phyloP scores from a whole-genome alignment of 495 filamentous ascomycete genomes.

The Penicillium subrubescens region DNA sequence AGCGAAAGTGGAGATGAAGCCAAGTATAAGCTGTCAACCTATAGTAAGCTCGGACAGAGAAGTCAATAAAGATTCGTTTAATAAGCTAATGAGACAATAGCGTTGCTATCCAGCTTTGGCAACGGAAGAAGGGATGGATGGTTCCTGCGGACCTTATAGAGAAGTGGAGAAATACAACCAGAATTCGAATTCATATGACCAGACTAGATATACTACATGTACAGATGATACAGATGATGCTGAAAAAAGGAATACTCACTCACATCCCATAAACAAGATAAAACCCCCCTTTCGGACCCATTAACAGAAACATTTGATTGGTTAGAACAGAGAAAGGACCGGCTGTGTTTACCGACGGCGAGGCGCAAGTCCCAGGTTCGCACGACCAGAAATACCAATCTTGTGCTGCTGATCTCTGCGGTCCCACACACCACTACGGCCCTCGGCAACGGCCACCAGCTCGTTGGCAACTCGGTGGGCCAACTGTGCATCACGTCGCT shows the following conservation, averaged over 20 bases:
- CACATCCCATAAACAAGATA: slow-evolving; percentile 7
- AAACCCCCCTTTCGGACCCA: slow-evolving; percentile 3
- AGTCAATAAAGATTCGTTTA: neutral
- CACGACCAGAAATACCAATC: slow-evolving; percentile 67
- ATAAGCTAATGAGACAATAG: neutral
- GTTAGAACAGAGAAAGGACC: slow-evolving; percentile 9
- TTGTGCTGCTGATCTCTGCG: slow-evolving; percentile 71
- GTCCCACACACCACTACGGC: slow-evolving; percentile 81
- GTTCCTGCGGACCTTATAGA: neutral
- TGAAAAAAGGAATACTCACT: slow-evolving; percentile 12
- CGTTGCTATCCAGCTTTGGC: neutral
- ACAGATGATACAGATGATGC: slow-evolving; percentile 18
- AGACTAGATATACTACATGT: slow-evolving; percentile 17
- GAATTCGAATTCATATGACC: slow-evolving; percentile 14
- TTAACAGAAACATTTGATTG: slow-evolving; percentile 11
- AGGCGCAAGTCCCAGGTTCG: slow-evolving; percentile 58
- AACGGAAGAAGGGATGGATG: neutral
- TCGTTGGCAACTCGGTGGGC: slow-evolving; percentile 84
- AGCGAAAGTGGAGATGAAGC: slow-evolving; percentile 6
- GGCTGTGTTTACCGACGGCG: slow-evolving; percentile 23
- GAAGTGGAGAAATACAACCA: neutral
- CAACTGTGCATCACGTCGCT: slow-evolving; percentile 67
- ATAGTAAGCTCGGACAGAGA: slow-evolving; percentile 1
- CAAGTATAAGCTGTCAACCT: neutral
- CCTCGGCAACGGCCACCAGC: slow-evolving; percentile 85